phyloP scores from a whole-genome alignment of 495 filamentous ascomycete species.

The Rostrohypoxylon terebratum region DNA sequence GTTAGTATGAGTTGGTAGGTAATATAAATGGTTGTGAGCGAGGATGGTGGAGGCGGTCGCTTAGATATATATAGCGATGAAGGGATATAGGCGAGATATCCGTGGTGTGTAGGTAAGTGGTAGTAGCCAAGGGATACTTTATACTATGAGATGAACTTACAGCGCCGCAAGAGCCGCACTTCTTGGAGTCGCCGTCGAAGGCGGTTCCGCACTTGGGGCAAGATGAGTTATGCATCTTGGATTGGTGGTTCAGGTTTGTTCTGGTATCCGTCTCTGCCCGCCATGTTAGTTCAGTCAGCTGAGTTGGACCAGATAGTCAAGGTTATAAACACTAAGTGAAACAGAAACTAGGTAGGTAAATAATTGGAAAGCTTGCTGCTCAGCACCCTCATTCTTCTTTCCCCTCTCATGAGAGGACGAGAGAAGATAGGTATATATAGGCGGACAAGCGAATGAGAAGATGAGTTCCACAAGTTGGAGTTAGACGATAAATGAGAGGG shows the following conservation, averaged over 20 bases:
- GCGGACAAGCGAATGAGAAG: not conserved
- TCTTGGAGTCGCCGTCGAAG: conserved; percentile 56
- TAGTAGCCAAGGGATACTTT: not conserved
- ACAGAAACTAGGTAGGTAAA: no score
- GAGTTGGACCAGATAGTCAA: not conserved
- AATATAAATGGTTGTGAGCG: not conserved
- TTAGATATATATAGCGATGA: not conserved
- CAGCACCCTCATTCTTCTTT: not conserved
- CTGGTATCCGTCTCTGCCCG: not conserved
- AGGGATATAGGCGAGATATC: not conserved
- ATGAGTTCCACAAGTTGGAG: conserved; percentile 23
- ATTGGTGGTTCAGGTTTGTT: not conserved
- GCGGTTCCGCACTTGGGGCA: conserved; percentile 64
- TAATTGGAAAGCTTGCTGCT: not conserved
- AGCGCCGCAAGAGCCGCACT: conserved; percentile 61
- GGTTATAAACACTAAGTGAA: conserved; percentile 11
- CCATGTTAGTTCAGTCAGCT: not conserved
- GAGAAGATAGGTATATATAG: not conserved
- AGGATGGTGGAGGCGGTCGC: not conserved
- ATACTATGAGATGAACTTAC: conserved; percentile 50
- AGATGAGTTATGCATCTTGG: conserved; percentile 58
- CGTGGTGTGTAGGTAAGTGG: not conserved
- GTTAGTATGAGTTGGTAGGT: conserved; percentile 6
- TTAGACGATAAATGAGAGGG: not conserved
- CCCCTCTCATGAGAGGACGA: not conserved